A percentile compares a stretch with the other conserved stretches of the same genome.
Evolutionary conservation across 495 filamentous ascomycete genomes (phyloP).

Genomic region (Penicillium cataractarum): DNA sequence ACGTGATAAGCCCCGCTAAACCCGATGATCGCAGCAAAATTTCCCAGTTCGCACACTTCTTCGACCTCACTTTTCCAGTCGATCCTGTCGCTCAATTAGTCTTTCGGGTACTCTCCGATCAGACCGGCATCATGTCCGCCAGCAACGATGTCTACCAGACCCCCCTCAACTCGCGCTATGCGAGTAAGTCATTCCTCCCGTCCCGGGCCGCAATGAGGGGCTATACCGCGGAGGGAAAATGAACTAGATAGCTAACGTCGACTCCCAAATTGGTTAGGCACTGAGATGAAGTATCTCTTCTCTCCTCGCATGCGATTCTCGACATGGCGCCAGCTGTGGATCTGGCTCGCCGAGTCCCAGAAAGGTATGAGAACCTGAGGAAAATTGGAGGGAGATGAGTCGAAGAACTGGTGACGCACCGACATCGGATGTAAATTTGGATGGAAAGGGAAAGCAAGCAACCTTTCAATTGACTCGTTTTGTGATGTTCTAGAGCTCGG

Average conservation of each 20-base stretch:
- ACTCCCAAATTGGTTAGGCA: conserved; percentile 35
- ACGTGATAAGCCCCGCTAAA: conserved; percentile 51
- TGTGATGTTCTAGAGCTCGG: conserved; percentile 47
- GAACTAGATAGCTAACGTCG: conserved; percentile 21
- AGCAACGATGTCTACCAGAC: conserved; percentile 73
- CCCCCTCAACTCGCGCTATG: conserved; percentile 73
- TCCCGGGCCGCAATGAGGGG: conserved; percentile 17
- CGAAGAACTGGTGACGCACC: neutral
- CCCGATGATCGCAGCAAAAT: conserved; percentile 34
- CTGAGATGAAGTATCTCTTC: conserved; percentile 64
- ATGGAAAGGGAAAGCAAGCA: conserved; percentile 17
- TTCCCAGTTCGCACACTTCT: conserved; percentile 34
- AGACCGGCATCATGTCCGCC: conserved; percentile 55
- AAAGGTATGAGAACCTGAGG: conserved; percentile 54
- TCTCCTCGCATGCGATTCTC: conserved; percentile 69
- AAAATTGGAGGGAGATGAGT: conserved; percentile 2
- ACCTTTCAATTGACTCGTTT: conserved; percentile 31
- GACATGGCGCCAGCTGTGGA: conserved; percentile 81
- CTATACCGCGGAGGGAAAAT: conserved; percentile 7
- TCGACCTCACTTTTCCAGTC: conserved; percentile 17
- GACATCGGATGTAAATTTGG: conserved; percentile 20
- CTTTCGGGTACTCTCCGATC: conserved; percentile 13
- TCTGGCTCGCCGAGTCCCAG: conserved; percentile 82
- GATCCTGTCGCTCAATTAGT: conserved; percentile 33
- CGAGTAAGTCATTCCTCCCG: conserved; percentile 50